A percentile compares a stretch with the other conserved stretches of the same genome.
These are phyloP conservation scores for Sporormia fimetaria DNA, from an alignment of 495 filamentous ascomycete species.

Conservation along the genomic window DNA sequence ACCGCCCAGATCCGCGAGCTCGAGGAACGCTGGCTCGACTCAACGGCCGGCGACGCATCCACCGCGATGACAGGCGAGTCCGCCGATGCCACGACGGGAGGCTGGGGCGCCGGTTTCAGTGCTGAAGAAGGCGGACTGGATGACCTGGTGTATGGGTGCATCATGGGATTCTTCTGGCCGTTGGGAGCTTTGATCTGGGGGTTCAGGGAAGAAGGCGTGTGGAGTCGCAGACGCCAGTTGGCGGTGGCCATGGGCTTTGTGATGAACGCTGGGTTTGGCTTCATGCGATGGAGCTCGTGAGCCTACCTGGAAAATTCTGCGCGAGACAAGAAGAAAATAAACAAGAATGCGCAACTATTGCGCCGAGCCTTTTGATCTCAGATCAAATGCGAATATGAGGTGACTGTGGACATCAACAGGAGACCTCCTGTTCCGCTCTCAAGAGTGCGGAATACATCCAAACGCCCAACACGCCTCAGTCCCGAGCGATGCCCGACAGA, in stretches of 20 bases:
- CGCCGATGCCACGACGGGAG: conserved; percentile 31
- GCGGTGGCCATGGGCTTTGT: conserved; percentile 74
- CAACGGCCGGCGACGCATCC: conserved; percentile 40
- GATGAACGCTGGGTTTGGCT: conserved; percentile 59
- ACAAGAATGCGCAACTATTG: neutral
- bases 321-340: neutral
- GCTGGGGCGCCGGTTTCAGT: conserved; percentile 29
- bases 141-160: conserved; percentile 75
- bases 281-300: conserved; percentile 43
- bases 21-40: conserved; percentile 91
- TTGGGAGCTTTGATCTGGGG: conserved; percentile 75
- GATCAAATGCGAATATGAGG: too few relatives aligned
- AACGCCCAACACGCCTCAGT: too few relatives aligned
- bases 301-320: neutral
- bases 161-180: conserved; percentile 92
- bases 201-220: conserved; percentile 78
- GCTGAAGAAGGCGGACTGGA: conserved; percentile 53
- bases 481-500: too few relatives aligned
- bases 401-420: too few relatives aligned
- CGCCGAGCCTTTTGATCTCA: neutral
- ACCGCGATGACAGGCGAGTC: conserved; percentile 24
- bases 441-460: too few relatives aligned
- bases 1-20: conserved; percentile 48
- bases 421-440: too few relatives aligned
- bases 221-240: conserved; percentile 67